Conservation (phyloP, 768 basidiomycete species). For the Leucogyrophana mollusca region DNA sequence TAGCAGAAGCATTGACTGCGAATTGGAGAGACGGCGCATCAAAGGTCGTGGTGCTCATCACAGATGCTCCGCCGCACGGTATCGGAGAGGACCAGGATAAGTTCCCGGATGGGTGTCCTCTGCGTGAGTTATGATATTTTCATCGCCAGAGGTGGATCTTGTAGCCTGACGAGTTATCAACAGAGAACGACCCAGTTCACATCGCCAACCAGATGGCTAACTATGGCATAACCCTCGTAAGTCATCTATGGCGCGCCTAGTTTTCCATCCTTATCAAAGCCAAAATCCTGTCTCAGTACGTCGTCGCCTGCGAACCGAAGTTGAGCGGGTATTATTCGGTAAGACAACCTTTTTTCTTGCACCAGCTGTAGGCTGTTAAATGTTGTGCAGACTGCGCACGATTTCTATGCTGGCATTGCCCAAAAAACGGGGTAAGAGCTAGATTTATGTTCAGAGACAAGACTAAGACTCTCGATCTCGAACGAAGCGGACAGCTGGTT, state of each 20-base stretch:
- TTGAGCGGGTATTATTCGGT: too few relatives aligned
- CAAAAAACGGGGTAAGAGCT: too few relatives aligned
- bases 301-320: constrained; percentile 52
- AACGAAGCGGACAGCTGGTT: too few relatives aligned
- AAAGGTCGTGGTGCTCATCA: constrained; percentile 55
- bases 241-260: constrained; percentile 17
- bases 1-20: constrained; percentile 45
- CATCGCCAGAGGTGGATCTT: neutral
- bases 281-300: constrained; percentile 36
- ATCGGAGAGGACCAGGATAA: constrained; percentile 54
- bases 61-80: constrained; percentile 61
- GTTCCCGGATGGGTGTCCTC: constrained; percentile 14
- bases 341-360: too few relatives aligned
- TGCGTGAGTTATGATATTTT: neutral
- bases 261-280: neutral
- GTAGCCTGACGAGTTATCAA: neutral
- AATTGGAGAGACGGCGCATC: constrained; percentile 49
- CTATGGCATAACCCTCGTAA: constrained; percentile 50
- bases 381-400: too few relatives aligned
- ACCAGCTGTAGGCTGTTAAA: too few relatives aligned
- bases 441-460: too few relatives aligned
- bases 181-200: constrained; percentile 30
- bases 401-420: too few relatives aligned
- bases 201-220: constrained; percentile 44
- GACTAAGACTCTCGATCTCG: too few relatives aligned